phyloP scores from a whole-genome alignment of 129 eudicot species.

The Ambrosia trifida region DNA sequence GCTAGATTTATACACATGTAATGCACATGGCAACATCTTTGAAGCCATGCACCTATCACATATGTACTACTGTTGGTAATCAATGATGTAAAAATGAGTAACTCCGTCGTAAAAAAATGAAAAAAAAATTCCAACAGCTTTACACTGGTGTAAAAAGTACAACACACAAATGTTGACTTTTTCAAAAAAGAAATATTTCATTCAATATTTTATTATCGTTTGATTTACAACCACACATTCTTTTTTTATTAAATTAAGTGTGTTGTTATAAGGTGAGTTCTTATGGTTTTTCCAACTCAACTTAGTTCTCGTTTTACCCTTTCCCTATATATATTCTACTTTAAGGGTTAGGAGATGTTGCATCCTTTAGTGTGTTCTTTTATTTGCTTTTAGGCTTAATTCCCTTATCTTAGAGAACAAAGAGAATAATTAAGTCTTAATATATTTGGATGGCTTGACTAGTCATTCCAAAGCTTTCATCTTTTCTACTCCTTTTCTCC shows the following conservation, averaged over 20 bases:
- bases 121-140: too few relatives aligned
- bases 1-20: background rate
- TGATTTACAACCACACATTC: too few relatives aligned
- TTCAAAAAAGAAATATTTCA: too few relatives aligned
- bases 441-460: slow-evolving; percentile 40
- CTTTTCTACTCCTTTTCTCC: slow-evolving; percentile 40
- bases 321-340: slow-evolving; percentile 17
- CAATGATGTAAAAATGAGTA: too few relatives aligned
- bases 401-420: slow-evolving; percentile 40
- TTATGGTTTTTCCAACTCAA: too few relatives aligned
- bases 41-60: background rate
- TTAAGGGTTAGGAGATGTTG: slow-evolving; percentile 27
- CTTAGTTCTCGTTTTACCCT: too few relatives aligned
- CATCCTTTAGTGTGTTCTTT: slow-evolving; percentile 31
- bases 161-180: too few relatives aligned
- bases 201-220: too few relatives aligned
- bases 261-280: too few relatives aligned
- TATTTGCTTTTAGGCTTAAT: slow-evolving; percentile 33
- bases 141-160: too few relatives aligned
- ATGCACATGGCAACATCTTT: background rate
- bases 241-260: too few relatives aligned
- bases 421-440: slow-evolving; percentile 39
- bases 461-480: slow-evolving; percentile 56
- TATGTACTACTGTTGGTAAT: background rate
- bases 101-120: too few relatives aligned